Conservation (phyloP, 2,329 filamentous ascomycete genomes). For the Paraphoma sp. region DNA sequence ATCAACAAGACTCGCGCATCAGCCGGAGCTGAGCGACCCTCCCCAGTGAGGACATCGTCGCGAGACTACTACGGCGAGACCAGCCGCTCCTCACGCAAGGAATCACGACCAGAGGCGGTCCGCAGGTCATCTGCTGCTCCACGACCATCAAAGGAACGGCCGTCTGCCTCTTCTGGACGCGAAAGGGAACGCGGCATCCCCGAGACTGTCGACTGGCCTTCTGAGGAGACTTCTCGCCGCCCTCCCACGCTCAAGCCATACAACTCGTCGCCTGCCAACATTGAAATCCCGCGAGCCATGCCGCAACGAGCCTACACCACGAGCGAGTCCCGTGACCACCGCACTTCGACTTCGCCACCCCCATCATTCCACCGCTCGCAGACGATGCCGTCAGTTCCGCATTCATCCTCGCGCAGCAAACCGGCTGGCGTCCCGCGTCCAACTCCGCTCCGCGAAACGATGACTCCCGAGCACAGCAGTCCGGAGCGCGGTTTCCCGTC, state of each 20-base stretch:
- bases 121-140: slow-evolving; percentile 41
- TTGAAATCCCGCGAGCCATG: slow-evolving; percentile 32
- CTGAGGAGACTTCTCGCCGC: slow-evolving; percentile 27
- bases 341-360: slow-evolving; percentile 40
- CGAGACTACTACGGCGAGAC: slow-evolving; percentile 36
- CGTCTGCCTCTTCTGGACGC: slow-evolving; percentile 26
- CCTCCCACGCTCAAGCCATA: slow-evolving; percentile 49
- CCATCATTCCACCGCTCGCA: slow-evolving; percentile 50
- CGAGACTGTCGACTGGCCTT: slow-evolving; percentile 44
- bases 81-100: slow-evolving; percentile 32
- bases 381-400: slow-evolving; percentile 49
- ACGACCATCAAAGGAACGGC: slow-evolving; percentile 36
- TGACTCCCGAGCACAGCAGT: slow-evolving; percentile 31
- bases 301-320: slow-evolving; percentile 42
- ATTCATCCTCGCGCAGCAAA: slow-evolving; percentile 37
- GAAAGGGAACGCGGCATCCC: slow-evolving; percentile 35
- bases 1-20: slow-evolving; percentile 31
- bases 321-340: slow-evolving; percentile 26
- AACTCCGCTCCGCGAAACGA: slow-evolving; percentile 41
- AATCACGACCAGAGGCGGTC: slow-evolving; percentile 33
- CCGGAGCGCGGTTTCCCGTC: slow-evolving; percentile 33
- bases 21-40: slow-evolving; percentile 33
- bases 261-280: slow-evolving; percentile 43
- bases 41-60: slow-evolving; percentile 36
- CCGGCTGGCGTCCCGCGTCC: slow-evolving; percentile 25